These are phyloP conservation scores for Acacia melanoxylon DNA, from an alignment of 306 rosid genomes.

Conservation along the genomic window DNA sequence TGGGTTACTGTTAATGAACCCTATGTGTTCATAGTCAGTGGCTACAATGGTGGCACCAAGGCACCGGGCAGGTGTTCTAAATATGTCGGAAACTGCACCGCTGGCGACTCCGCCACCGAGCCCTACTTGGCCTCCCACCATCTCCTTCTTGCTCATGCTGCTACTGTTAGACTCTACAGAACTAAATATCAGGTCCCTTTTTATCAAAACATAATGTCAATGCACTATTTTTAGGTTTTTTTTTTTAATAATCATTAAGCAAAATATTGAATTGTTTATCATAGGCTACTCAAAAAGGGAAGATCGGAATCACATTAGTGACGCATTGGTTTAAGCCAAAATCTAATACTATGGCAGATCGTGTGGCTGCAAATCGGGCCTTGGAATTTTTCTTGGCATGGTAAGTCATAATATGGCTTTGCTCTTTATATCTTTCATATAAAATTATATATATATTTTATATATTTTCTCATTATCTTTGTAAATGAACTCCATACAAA, in stretches of 20 bases:
- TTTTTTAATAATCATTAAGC: too few relatives aligned
- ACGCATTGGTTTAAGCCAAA: constrained; percentile 36
- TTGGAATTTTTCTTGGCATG: constrained; percentile 35
- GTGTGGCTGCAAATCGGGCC: constrained; percentile 36
- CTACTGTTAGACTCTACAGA: constrained; percentile 40
- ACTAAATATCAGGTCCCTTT: constrained; percentile 45
- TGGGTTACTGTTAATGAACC: constrained; percentile 66
- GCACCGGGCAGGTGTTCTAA: constrained; percentile 66
- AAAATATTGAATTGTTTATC: too few relatives aligned
- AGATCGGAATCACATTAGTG: constrained; percentile 33
- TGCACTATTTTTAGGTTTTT: too few relatives aligned
- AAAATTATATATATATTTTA: too few relatives aligned
- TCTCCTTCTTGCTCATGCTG: constrained; percentile 51
- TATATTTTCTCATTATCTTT: too few relatives aligned
- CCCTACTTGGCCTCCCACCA: constrained; percentile 54
- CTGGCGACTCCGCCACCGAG: constrained; percentile 51
- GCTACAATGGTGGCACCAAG: constrained; percentile 43
- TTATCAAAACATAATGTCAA: background rate
- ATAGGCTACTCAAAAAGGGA: constrained; percentile 32
- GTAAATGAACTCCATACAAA: too few relatives aligned
- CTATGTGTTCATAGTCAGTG: background rate
- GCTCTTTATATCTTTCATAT: too few relatives aligned
- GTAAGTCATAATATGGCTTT: background rate
- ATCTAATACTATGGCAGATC: background rate
- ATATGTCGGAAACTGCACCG: constrained; percentile 24